phyloP scores from a whole-genome alignment of 495 filamentous ascomycete species.

The Neurospora sp. region DNA sequence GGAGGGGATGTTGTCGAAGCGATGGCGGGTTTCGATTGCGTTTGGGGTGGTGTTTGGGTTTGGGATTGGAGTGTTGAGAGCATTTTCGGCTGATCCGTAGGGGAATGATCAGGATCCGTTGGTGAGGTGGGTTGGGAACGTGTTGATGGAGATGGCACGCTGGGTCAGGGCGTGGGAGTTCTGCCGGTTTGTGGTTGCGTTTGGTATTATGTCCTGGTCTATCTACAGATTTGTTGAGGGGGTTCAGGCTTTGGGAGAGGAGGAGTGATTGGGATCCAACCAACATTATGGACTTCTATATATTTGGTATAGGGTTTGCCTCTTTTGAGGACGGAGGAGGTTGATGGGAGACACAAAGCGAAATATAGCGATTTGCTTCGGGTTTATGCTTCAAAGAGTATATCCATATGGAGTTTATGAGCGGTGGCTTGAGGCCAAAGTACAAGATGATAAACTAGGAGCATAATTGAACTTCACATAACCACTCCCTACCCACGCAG shows the following conservation, averaged over 20 bases:
- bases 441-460: background rate
- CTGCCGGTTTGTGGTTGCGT: background rate
- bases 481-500: background rate
- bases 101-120: constrained; percentile 1
- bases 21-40: constrained; percentile 74
- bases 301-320: background rate
- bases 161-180: background rate
- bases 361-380: background rate
- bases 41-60: constrained; percentile 57
- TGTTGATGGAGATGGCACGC: background rate
- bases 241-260: background rate
- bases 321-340: background rate
- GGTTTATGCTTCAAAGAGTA: background rate
- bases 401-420: background rate
- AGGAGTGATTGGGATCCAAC: background rate
- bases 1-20: constrained; percentile 75
- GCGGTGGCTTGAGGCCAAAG: background rate
- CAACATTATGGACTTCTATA: background rate
- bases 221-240: background rate
- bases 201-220: background rate
- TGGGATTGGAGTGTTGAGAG: constrained; percentile 30
- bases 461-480: background rate
- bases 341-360: background rate
- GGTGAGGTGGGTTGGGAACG: background rate
- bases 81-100: constrained; percentile 22